A percentile compares a stretch with the other conserved stretches of the same genome.
Conservation (phyloP, 2,329 filamentous ascomycete genomes). For the Chrysosphaeria jannelii region DNA sequence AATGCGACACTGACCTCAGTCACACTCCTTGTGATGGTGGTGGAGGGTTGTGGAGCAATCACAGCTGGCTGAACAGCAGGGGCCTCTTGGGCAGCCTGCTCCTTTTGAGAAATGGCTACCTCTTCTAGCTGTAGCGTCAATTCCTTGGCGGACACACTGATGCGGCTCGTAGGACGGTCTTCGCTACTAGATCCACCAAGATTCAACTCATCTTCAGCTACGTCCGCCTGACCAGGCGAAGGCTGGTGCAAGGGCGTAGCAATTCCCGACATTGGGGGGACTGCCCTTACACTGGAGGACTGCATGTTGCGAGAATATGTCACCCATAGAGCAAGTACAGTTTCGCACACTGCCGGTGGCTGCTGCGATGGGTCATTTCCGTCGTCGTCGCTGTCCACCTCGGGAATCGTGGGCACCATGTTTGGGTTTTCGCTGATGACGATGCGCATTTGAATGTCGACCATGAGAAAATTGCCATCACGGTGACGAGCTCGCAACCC, state of each 20-base stretch:
- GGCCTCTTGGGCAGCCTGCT: too few species aligned
- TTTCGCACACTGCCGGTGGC: constrained; percentile 26
- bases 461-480: constrained; percentile 72
- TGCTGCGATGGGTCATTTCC: not conserved
- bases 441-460: constrained; percentile 89
- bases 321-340: constrained; percentile 89
- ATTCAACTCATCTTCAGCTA: too few species aligned
- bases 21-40: too few species aligned
- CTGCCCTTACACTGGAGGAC: too few species aligned
- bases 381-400: constrained; percentile 1
- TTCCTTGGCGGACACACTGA: too few species aligned
- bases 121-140: too few species aligned
- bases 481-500: constrained; percentile 66
- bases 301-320: constrained; percentile 89
- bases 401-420: constrained; percentile 10
- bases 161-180: too few species aligned
- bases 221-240: constrained; percentile 44
- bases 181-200: too few species aligned
- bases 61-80: too few species aligned
- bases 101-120: too few species aligned
- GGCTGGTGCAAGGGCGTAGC: constrained; percentile 51
- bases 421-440: constrained; percentile 57
- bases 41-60: too few species aligned
- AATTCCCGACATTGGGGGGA: constrained; percentile 29
- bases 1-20: too few species aligned